Evolutionary conservation across 2,329 filamentous ascomycete genomes (phyloP), one percentile per base, ranked within the genome.

Genomic region (Harringtonia lauricola): DNA sequence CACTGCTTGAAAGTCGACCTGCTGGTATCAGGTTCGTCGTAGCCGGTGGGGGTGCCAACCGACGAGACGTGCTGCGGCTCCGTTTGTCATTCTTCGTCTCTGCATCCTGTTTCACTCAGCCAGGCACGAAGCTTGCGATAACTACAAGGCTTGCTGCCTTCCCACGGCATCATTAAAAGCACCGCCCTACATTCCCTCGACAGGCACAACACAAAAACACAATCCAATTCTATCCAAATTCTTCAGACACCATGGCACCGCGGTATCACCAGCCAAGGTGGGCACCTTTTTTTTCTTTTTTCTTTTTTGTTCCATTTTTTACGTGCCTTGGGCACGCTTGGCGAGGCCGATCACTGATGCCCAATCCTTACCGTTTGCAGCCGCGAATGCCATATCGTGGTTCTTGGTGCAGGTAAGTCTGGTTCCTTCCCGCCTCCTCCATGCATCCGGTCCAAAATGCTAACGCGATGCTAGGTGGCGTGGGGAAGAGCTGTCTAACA

Each of bases 401-500:
- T 89, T 50, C 70, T 89, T 53, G 85, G 85, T 60, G 81, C 84
- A 68, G 84, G 82, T 84, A 66, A 58, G 74, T 66, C n/a, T 22
- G 14, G 3, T n/a, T 30, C 24, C 31, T 44, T 46, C 44, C 41
- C 46, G 39, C 24, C 24, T 17, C 26, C 41, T 48, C 26, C 17
- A 31, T 21, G 6, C 30, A 15, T 18, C 26, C 34, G 14, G 30
- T 39, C 14, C 19, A n/a, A 9, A 30, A n/a, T 29, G 15, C 12
- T 43, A 10, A 24, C 33, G 12, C 8, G 13, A 19, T 43, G 33
- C 18, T 61, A 87, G 84, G 87, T 65, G 87, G 87, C 61, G 87
- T 94, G 59, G 87, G 87, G 49, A 94, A 94, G 66, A 94, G 86
- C 62, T 94, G 87, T 71, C 70, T 94, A 55, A 94, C 87, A 63